Percentiles rank a stretch among this genome's conserved stretches.
These are phyloP conservation scores for Fusarium camptoceras DNA, from an alignment of 2,329 filamentous ascomycete genomes.

Conservation along the genomic window DNA sequence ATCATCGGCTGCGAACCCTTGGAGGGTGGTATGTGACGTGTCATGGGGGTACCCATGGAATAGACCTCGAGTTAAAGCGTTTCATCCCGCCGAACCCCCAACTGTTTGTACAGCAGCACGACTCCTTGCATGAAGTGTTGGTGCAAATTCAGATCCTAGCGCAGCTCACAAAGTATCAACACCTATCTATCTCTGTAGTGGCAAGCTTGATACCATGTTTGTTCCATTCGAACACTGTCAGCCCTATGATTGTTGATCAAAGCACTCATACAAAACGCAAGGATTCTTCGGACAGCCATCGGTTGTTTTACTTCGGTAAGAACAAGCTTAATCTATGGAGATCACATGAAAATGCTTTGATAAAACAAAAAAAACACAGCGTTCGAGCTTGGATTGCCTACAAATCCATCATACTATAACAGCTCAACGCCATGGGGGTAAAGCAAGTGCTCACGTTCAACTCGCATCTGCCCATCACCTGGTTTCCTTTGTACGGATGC, in stretches of 20 bases:
- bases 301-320: background rate
- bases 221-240: slow-evolving; percentile 21
- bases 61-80: slow-evolving; percentile 41
- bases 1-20: slow-evolving; percentile 40
- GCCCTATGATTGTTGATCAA: slow-evolving; percentile 27
- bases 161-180: slow-evolving; percentile 13
- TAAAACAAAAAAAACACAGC: background rate
- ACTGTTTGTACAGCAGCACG: slow-evolving; percentile 42
- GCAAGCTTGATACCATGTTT: slow-evolving; percentile 18
- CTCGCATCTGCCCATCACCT: background rate
- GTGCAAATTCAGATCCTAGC: slow-evolving; percentile 40
- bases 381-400: slow-evolving; percentile 10
- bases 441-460: slow-evolving; percentile 25
- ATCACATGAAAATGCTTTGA: background rate
- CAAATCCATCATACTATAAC: slow-evolving; percentile 15
- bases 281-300: background rate
- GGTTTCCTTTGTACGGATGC: background rate
- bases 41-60: slow-evolving; percentile 41
- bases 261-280: slow-evolving; percentile 6
- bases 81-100: slow-evolving; percentile 44
- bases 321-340: slow-evolving; percentile 12
- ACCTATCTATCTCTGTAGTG: background rate
- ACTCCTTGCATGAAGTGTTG: slow-evolving; percentile 37
- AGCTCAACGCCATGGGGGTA: slow-evolving; percentile 20
- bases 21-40: slow-evolving; percentile 46